Evolutionary conservation across 371 early-diverging fungal species (phyloP), one percentile per base, ranked within the genome.

Genomic region (Blastocladiella emersonii): DNA sequence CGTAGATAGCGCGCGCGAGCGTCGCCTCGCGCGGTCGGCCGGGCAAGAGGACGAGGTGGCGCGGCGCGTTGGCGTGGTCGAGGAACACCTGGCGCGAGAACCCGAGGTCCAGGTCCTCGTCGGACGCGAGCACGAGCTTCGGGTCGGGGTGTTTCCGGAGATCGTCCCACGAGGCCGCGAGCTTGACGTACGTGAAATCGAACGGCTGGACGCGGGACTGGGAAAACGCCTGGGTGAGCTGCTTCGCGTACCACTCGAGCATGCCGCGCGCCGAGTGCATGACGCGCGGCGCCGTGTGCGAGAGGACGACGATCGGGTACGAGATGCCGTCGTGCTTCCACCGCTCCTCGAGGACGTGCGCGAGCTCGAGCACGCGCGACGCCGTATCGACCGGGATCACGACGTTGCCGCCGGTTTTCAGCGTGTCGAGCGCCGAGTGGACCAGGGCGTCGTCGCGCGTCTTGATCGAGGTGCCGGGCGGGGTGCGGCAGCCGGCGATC

Each of bases 241-340:
- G 79, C 49, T 88, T 85, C 6, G 91, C 86, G 93, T 95, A 92
- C 98, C 98, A 97, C 74, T 94, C 95, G 48, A 90, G 77, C 87
- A 93, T 93, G 37, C 85, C 84, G 64, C 88, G 88, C 1, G 95
- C 94, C 68, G 84, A 85, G 66, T 88, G 83, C 2, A 88, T 80
- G 23, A 86, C 85, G 23, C 83, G 81, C 62, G 84, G 82, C 64
- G 86, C 83, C 56, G 84, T 85, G 63, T 88, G 78, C 23, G 89
- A 80, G 35, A 95, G 74, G 61, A 93, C 78, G 45, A 89, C 84
- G 30, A 95, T 70, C 6, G 91, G 89, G 65, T 80, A 84, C 3
- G 72, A 68, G 43, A 84, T 66, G 64, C 82, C 81, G 43, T 86
- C 72, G n/a, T 74, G 72, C 44, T 84, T 67, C 92, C 92, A 92